A percentile compares a stretch with the other conserved stretches of the same genome.
Conservation (phyloP, 2,329 filamentous ascomycete genomes). For the Berkeleyomyces basicola region DNA sequence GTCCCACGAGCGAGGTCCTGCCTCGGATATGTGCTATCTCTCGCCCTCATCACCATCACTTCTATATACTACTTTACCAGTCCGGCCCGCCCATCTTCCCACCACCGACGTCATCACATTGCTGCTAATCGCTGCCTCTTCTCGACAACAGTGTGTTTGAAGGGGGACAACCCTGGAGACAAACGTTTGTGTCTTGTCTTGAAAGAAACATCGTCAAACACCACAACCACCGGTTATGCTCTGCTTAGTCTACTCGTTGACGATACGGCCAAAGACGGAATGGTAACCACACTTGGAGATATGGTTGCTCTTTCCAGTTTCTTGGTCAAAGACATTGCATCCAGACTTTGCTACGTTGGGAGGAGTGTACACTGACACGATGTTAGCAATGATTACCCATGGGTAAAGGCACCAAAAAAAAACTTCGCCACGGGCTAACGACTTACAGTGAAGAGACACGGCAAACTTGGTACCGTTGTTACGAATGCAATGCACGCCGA, state of each 20-base stretch:
- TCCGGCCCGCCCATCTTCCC: not conserved
- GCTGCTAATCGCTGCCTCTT: not conserved
- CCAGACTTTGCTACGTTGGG: conserved; percentile 74
- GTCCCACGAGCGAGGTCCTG: conserved; percentile 1
- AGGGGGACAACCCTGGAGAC: not conserved
- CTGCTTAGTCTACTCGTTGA: conserved; percentile 22
- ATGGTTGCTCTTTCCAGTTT: conserved; percentile 57
- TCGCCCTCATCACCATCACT: conserved; percentile 1
- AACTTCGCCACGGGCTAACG: not conserved
- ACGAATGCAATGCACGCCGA: conserved; percentile 69
- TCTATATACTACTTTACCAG: not conserved
- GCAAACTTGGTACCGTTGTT: conserved; percentile 63
- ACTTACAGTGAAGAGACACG: conserved; percentile 61
- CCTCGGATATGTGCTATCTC: not conserved
- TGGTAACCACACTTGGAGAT: conserved; percentile 56
- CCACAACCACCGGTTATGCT: not conserved
- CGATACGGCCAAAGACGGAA: conserved; percentile 41
- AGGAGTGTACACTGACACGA: conserved; percentile 54
- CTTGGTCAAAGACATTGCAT: conserved; percentile 64
- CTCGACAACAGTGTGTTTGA: not conserved
- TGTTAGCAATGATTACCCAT: conserved; percentile 7
- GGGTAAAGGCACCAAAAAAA: not conserved
- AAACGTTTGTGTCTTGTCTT: not conserved
- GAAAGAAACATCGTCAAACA: too few species aligned
- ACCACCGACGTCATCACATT: not conserved